Evolutionary conservation across 179 eudicot species (phyloP).

Genomic region (Vitellaria paradoxa): DNA sequence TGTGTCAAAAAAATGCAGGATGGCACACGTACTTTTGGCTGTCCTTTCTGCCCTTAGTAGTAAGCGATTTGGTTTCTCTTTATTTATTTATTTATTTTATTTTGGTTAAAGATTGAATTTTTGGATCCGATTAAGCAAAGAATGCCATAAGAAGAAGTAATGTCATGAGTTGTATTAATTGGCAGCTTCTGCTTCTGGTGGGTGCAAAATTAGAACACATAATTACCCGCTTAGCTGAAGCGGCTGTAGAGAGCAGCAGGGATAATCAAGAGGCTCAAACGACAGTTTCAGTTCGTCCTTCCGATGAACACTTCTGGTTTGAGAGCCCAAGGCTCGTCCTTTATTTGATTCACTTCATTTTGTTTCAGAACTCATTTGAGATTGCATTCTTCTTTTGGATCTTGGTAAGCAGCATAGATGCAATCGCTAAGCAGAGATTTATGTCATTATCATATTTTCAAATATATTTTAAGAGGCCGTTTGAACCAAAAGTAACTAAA

Average conservation of each 20-base stretch:
- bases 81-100: background rate
- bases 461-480: too few species aligned
- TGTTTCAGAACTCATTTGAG: conserved; percentile 94
- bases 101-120: too few species aligned
- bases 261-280: conserved; percentile 23
- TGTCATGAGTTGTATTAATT: background rate
- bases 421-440: too few species aligned
- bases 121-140: too few species aligned
- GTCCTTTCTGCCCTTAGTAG: conserved; percentile 39
- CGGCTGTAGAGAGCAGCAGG: conserved; percentile 36
- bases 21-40: conserved; percentile 53
- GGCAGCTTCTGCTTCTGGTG: conserved; percentile 78
- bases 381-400: conserved; percentile 95
- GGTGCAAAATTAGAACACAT: conserved; percentile 84
- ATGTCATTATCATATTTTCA: background rate
- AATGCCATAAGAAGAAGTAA: too few species aligned
- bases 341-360: conserved; percentile 87
- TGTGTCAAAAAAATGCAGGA: conserved; percentile 24
- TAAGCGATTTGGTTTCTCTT: conserved; percentile 18
- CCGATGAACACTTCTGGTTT: conserved; percentile 88
- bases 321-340: conserved; percentile 63
- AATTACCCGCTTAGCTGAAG: conserved; percentile 72
- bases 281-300: conserved; percentile 45
- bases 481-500: too few species aligned
- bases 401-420: conserved; percentile 46